phyloP scores from a whole-genome alignment of 768 basidiomycete species.

The Boletus speciosus region DNA sequence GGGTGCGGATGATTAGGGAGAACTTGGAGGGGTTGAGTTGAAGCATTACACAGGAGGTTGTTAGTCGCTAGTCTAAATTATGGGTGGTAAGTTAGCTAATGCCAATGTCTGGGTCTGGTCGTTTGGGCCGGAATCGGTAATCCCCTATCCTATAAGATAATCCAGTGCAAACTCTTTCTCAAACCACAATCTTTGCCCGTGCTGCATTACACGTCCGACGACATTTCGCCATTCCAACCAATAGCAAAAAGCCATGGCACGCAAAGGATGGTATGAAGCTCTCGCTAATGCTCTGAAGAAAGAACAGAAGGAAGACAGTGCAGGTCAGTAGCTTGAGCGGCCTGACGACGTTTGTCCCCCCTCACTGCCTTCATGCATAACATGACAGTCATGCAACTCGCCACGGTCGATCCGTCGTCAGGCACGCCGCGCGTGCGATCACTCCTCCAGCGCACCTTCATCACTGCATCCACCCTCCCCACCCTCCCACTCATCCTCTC shows the following conservation, averaged over 20 bases:
- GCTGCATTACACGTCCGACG: neutral
- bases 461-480: slow-evolving; percentile 41
- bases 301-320: slow-evolving; percentile 26
- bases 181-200: neutral
- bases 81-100: neutral
- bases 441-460: slow-evolving; percentile 56
- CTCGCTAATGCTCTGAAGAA: slow-evolving; percentile 40
- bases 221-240: neutral
- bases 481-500: slow-evolving; percentile 58
- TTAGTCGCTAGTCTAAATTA: neutral
- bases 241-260: neutral
- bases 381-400: slow-evolving; percentile 53
- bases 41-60: neutral
- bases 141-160: too few relatives aligned
- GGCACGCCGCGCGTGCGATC: slow-evolving; percentile 60
- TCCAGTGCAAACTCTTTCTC: neutral
- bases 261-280: slow-evolving; percentile 44
- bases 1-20: slow-evolving; percentile 47
- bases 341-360: neutral
- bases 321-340: slow-evolving; percentile 27
- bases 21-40: slow-evolving; percentile 36
- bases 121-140: too few relatives aligned
- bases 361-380: neutral
- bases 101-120: too few relatives aligned
- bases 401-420: slow-evolving; percentile 22